Evolutionary conservation across 805 yeast genomes (phyloP), one percentile per base, ranked within the genome.

Genomic region (Zygosaccharomyces gambellarensis): DNA sequence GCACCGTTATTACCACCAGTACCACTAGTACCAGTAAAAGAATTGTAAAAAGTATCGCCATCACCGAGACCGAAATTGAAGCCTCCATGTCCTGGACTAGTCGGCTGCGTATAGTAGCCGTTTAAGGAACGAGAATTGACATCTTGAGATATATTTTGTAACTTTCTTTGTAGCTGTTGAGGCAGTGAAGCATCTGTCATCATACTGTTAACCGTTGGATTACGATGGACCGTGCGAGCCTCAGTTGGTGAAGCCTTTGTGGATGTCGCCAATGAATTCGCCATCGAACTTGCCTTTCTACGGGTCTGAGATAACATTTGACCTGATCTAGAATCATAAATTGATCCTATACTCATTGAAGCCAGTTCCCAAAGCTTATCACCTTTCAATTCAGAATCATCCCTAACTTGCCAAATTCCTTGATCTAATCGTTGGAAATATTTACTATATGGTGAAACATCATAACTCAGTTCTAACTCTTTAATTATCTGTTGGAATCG

Each of bases 401-500:
- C 56, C 39, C 55, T 60, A 17, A 66, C 58, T 50, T 61, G 61
- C 67, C 67, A 65, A 38, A 59, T 41, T 19, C 60, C 56, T 27
- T 60, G 63, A 29, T 58, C 63, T 32, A 66, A 41, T 12, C 56
- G 51, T 19, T 52, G 54, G 52, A 66, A 64, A 52, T 62, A 66
- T 41, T 56, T 59, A 12, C 58, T 50, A 48, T 66, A 65, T 12
- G 70, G 70, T 29, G 64, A 58, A 1, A 57, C 57, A 22, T 62
- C 66, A 49, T 50, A 60, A 43, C 65, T 62, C 40, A 65, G 50
- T 34, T 61, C 62, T 39, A 67, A 44, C 50, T 67, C 71, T 47
- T 63, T 64, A n/a, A 65, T 53, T 9, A 65, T 65, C 51, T 65
- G 71, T 45, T 59, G 62, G 43, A 67, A 65, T 28, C 69, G 52